A percentile compares a stretch with the other conserved stretches of the same genome.
phyloP scores from a whole-genome alignment of 129 eudicot species.

The Flaveria robusta region DNA sequence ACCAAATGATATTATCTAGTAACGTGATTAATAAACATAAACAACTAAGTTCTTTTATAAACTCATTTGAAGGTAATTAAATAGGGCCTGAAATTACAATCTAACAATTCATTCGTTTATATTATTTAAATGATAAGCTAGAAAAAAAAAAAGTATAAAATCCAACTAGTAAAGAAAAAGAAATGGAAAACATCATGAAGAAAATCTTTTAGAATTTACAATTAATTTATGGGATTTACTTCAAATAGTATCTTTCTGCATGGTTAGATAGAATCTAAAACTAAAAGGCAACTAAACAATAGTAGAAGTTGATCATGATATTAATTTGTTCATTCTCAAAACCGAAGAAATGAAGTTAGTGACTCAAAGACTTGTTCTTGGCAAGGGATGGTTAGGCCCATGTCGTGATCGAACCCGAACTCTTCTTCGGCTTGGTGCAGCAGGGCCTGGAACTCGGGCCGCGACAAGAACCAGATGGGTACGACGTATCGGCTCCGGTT shows the following conservation, averaged over 20 bases:
- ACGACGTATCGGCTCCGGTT: conserved; percentile 70
- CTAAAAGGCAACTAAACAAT: not conserved
- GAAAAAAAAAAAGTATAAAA: not conserved
- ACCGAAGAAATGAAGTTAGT: conserved; percentile 56
- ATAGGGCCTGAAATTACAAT: too few species aligned
- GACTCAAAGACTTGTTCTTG: conserved; percentile 64
- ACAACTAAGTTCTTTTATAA: not conserved
- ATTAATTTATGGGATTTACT: conserved; percentile 23
- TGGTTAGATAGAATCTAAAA: conserved; percentile 29
- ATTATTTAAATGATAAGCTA: not conserved
- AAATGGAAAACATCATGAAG: conserved; percentile 9
- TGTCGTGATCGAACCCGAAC: conserved; percentile 84
- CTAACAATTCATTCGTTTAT: not conserved
- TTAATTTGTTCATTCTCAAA: conserved; percentile 1
- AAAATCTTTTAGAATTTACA: conserved; percentile 25
- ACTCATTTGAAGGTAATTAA: not conserved
- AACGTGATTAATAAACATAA: not conserved
- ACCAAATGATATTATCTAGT: too few species aligned
- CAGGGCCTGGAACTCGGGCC: conserved; percentile 66
- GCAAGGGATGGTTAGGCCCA: conserved; percentile 85
- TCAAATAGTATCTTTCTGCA: conserved; percentile 23
- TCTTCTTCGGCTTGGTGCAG: conserved; percentile 79
- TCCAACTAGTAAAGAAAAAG: not conserved
- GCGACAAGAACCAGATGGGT: conserved; percentile 57
- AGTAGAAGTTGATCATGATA: not conserved